A percentile compares a stretch with the other conserved stretches of the same genome.
phyloP scores from a whole-genome alignment of 805 yeast species.

The Saccharomycopsis vini region DNA sequence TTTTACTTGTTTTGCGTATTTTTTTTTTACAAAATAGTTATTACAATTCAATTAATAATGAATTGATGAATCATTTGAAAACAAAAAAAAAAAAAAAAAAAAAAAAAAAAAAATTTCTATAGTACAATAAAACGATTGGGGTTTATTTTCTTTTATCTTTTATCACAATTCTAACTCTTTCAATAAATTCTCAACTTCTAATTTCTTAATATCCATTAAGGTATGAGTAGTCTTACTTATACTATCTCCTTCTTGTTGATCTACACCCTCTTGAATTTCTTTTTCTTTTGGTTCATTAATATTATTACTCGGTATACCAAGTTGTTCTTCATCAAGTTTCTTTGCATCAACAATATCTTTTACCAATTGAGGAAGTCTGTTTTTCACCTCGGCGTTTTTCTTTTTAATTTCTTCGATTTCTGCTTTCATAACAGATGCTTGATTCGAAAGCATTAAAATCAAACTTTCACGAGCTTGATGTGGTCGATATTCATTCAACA shows the following conservation, averaged over 20 bases:
- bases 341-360: not conserved
- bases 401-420: constrained; percentile 34
- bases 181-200: not conserved
- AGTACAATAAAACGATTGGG: too few species aligned
- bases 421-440: constrained; percentile 51
- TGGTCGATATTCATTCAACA: constrained; percentile 85
- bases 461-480: constrained; percentile 91
- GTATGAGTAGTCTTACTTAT: not conserved
- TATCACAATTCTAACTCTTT: too few species aligned
- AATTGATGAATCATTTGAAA: too few species aligned
- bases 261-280: not conserved
- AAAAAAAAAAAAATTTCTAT: too few species aligned
- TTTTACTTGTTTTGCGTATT: too few species aligned
- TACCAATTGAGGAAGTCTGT: constrained; percentile 2
- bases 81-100: too few species aligned
- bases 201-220: too few species aligned
- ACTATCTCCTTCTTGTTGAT: too few species aligned
- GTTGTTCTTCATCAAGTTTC: not conserved
- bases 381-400: constrained; percentile 9
- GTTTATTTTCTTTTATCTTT: too few species aligned
- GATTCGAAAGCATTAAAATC: constrained; percentile 62
- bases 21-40: too few species aligned
- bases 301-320: not conserved
- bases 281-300: not conserved
- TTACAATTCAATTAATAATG: too few species aligned